Base-by-base conservation (phyloP, 2,329 filamentous ascomycete species). In the Fusarium nanum region DNA sequence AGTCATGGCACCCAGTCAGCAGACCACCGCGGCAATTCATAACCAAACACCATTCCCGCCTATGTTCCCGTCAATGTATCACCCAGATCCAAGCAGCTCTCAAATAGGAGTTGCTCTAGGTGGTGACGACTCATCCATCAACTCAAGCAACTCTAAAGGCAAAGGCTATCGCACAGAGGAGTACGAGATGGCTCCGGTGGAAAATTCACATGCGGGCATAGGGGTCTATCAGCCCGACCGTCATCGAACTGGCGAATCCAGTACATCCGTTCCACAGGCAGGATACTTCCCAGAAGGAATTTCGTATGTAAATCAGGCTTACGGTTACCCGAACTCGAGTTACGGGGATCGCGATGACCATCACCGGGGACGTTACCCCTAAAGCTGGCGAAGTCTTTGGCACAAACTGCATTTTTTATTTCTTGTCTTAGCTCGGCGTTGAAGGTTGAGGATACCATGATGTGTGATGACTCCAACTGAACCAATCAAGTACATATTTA, bases 361-460 rank as follows among this genome's bases (percentile, higher is more conserved):
- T 16, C 20, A 47, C 14, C 48, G 59, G 49, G 65, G 53, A 7
- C 53, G 54, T 42, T 22, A 28, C 30, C 49, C 18, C 30, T 25
- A 67, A 25, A 25, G 13, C 20, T 34, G 22, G 30, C 14, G 16
- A 40, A 34, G 4, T 34, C 4, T 34, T 18, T 16, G 32, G 14
- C 20, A 63, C 41, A 20, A 20, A 20, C 41, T 48, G 16, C 28
- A n/a, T 11, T 25, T 34, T 18, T 44, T 11, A 46, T 67, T 32
- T 20, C 22, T 57, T 53, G 40, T 42, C 22, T 52, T 50, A 65
- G 67, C 56, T 54, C 44, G 64, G 67, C 65, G 67, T 68, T 68
- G 45, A 56, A 28, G 55, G 55, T 44, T 52, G 46, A 47, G 48
- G 41, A 68, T 68, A 68, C 66, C 64, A 46, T 46, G 44, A 64